A percentile compares a stretch with the other conserved stretches of the same genome.
phyloP scores from a whole-genome alignment of 495 filamentous ascomycete species.

The Lasiosphaeris hirsuta region DNA sequence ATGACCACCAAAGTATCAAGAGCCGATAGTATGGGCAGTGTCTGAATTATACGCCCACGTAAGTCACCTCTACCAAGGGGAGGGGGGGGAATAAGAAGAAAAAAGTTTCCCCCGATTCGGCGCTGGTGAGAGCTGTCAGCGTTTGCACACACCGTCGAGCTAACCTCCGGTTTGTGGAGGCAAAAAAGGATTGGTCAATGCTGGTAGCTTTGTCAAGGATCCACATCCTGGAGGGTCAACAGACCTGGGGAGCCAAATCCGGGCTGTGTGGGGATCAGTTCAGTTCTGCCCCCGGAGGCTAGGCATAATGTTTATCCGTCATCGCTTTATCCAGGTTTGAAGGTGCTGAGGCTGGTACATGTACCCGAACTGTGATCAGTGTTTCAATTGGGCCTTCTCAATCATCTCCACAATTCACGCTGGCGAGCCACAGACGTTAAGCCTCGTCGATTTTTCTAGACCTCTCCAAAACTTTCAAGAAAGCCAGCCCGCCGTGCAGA shows the following conservation, averaged over 20 bases:
- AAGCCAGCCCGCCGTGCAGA: no score
- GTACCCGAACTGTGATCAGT: no score
- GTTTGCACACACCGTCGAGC: background rate
- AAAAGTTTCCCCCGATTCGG: constrained; percentile 11
- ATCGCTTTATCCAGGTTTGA: background rate
- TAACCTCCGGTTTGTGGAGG: constrained; percentile 15
- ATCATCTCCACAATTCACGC: no score
- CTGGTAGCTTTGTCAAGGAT: background rate
- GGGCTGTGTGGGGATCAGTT: no score
- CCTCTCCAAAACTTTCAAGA: no score
- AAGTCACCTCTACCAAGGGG: constrained; percentile 20
- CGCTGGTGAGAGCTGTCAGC: background rate
- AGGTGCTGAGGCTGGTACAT: no score
- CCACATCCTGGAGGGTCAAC: no score
- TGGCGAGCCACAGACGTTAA: no score
- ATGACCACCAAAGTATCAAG: background rate
- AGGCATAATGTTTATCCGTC: background rate
- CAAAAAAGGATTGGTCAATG: constrained; percentile 12
- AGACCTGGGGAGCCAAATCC: background rate
- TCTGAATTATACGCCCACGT: constrained; percentile 1
- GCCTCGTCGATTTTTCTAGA: no score
- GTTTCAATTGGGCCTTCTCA: no score
- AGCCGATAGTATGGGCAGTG: background rate
- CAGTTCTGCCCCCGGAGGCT: background rate
- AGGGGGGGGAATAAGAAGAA: background rate